A percentile compares a stretch with the other conserved stretches of the same genome.
phyloP scores from a whole-genome alignment of 2,329 filamentous ascomycete species.

The Rutstroemia sp. region DNA sequence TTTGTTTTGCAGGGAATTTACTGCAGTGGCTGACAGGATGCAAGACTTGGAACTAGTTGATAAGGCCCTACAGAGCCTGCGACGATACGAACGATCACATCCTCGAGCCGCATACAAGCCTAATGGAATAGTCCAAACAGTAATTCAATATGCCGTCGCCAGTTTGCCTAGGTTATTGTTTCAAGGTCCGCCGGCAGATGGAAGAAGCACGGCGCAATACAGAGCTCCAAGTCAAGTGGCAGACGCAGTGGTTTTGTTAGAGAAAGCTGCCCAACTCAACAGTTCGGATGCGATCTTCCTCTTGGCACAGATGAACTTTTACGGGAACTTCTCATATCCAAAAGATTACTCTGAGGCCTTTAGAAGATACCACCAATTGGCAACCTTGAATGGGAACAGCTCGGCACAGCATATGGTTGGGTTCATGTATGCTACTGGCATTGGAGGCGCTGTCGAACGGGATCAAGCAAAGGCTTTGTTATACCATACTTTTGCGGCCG shows the following conservation, averaged over 20 bases:
- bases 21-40: slow-evolving; percentile 13
- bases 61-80: slow-evolving; percentile 31
- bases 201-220: slow-evolving; percentile 18
- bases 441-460: slow-evolving; percentile 70
- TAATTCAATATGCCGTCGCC: slow-evolving; percentile 54
- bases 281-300: slow-evolving; percentile 81
- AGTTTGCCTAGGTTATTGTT: slow-evolving; percentile 58
- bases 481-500: slow-evolving; percentile 90
- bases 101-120: slow-evolving; percentile 36
- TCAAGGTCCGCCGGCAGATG: slow-evolving; percentile 43
- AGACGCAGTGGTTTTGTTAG: slow-evolving; percentile 50
- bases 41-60: slow-evolving; percentile 29
- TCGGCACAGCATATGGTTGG: slow-evolving; percentile 95
- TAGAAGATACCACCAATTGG: slow-evolving; percentile 70
- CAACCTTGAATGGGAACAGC: slow-evolving; percentile 70
- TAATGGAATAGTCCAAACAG: slow-evolving; percentile 48
- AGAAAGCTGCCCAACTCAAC: slow-evolving; percentile 45
- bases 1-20: not conserved
- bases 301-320: slow-evolving; percentile 92
- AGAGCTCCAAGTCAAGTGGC: slow-evolving; percentile 44
- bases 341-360: slow-evolving; percentile 75
- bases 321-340: slow-evolving; percentile 86
- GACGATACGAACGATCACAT: slow-evolving; percentile 25
- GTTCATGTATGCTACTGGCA: slow-evolving; percentile 89
- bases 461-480: slow-evolving; percentile 89